Percentiles rank a stretch among this genome's conserved stretches.
phyloP scores from a whole-genome alignment of 257 asterid genomes.

The Cruciata laevipes region DNA sequence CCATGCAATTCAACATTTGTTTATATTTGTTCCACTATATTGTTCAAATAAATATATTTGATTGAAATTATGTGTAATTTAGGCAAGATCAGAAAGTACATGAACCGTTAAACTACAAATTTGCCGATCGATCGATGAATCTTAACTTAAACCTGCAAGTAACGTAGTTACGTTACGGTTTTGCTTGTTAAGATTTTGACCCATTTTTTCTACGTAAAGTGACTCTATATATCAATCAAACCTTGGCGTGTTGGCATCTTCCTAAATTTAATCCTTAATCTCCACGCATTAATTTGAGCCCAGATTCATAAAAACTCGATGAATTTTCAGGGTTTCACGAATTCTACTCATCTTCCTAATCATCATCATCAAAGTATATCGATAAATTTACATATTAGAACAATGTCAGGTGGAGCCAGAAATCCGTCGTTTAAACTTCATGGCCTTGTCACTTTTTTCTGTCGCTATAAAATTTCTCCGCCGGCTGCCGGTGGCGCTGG shows the following conservation, averaged over 20 bases:
- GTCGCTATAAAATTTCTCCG: conserved; percentile 22
- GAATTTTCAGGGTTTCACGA: neutral
- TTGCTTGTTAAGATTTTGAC: conserved; percentile 8
- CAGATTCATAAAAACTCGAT: neutral
- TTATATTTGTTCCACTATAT: too few relatives aligned
- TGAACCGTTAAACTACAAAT: too few relatives aligned
- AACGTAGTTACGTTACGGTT: conserved; percentile 1
- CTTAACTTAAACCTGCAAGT: conserved; percentile 21
- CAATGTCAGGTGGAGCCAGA: conserved; percentile 27
- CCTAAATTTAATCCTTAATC: conserved; percentile 3
- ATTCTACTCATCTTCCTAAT: neutral
- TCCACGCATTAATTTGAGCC: neutral
- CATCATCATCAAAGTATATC: neutral
- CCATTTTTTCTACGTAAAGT: conserved; percentile 10
- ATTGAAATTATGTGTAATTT: too few relatives aligned
- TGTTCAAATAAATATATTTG: too few relatives aligned
- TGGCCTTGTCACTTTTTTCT: conserved; percentile 33
- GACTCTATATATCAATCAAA: conserved; percentile 19
- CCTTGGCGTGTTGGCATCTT: conserved; percentile 48
- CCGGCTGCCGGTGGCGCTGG: neutral
- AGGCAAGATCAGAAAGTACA: too few relatives aligned
- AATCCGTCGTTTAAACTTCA: conserved; percentile 39
- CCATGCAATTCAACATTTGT: too few relatives aligned
- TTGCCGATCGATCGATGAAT: too few relatives aligned
- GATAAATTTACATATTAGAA: too few relatives aligned